Evolutionary conservation across 140 eudicot genomes (phyloP), one percentile per base, ranked within the genome.

Genomic region (Senecio squalidus): DNA sequence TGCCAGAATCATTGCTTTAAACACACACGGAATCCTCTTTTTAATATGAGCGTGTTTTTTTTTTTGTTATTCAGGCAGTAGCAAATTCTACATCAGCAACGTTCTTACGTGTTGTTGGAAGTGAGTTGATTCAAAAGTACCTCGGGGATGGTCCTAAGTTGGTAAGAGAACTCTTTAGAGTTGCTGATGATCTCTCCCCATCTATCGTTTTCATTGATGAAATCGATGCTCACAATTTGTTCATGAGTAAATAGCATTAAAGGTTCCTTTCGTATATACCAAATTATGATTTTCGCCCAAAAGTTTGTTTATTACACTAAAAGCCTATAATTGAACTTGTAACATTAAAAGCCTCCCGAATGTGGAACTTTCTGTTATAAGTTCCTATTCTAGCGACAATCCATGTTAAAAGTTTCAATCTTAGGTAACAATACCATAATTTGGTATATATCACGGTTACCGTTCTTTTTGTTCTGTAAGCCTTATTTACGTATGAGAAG

Each of bases 41-140:
- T 29, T 40, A 29, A 41, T 54, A 26, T 59, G 55, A 69, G 23
- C 16, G n/a, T n/a, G n/a, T n/a, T n/a, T 6, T 26, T 46, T 55
- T 47, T 3, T 25, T 60, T 67, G 49, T 70, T 46, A 51, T 77
- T 23, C 70, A 91, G 96, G 98, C 98, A 4, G 98, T 91, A 40
- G 98, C 96, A 54, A 91, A 86, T 69, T 86, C 96, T 3, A 91
- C 98, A 17, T 83, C 96, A 17, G 98, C 98, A 60, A 86, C 98
- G 3, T 91, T 91, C 80, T 66, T 91, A 62, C 98, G 96, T 60
- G 98, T 91, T 43, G 96, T 86, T 47, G 98, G 98, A 46, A 86
- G 96, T 73, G 98, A 91, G 68, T 66, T 91, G 73, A 86, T 91
- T 64, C 98, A 86, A 49, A 86, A 86, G 76, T 91, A 91, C 44